phyloP scores from a whole-genome alignment of 1,284 basidiomycete genomes.

The Paramarasmius palmivorus region DNA sequence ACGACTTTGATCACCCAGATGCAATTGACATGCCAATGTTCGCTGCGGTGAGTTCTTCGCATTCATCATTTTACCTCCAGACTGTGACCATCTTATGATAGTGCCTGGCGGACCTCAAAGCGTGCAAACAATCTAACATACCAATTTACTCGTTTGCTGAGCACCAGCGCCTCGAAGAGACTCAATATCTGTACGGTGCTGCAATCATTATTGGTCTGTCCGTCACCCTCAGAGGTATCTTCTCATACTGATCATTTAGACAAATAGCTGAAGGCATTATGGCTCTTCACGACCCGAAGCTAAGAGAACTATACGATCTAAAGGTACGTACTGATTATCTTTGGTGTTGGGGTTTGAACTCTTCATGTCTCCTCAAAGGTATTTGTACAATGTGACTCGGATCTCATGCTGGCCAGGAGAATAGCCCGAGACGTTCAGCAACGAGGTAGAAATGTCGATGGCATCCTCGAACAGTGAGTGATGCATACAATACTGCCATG shows the following conservation, averaged over 20 bases:
- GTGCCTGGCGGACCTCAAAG: constrained; percentile 85
- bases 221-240: background rate
- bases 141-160: constrained; percentile 93
- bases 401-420: constrained; percentile 94
- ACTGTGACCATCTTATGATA: constrained; percentile 29
- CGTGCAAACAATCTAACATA: constrained; percentile 80
- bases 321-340: constrained; percentile 57
- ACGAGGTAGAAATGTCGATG: constrained; percentile 82
- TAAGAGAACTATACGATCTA: constrained; percentile 87
- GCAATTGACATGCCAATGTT: constrained; percentile 92
- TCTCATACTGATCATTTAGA: constrained; percentile 5
- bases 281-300: constrained; percentile 77
- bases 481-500: constrained; percentile 7
- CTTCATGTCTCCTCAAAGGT: constrained; percentile 43
- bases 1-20: constrained; percentile 94
- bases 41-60: constrained; percentile 55
- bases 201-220: constrained; percentile 85
- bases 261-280: constrained; percentile 86
- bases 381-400: constrained; percentile 89
- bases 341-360: background rate
- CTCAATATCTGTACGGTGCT: constrained; percentile 93
- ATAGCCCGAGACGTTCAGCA: constrained; percentile 89
- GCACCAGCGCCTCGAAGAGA: constrained; percentile 86
- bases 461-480: constrained; percentile 85
- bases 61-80: background rate